Evolutionary conservation across 495 filamentous ascomycete species (phyloP).

Genomic region (Parmelia sp.): DNA sequence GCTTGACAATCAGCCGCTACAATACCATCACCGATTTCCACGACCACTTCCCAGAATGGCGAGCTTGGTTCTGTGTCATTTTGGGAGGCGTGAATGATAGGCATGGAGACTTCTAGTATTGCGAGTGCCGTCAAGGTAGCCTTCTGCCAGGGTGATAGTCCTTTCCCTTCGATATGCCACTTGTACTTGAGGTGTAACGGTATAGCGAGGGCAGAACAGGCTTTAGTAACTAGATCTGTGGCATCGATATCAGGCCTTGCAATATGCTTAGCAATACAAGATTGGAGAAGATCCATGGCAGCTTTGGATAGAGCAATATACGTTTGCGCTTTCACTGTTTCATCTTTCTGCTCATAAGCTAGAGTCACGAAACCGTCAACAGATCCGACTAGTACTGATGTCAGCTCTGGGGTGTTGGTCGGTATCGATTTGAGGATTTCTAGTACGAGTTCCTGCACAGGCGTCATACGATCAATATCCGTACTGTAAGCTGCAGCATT

Average conservation of each 20-base stretch:
- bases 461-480: constrained; percentile 78
- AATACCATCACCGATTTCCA: constrained; percentile 54
- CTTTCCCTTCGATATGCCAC: constrained; percentile 47
- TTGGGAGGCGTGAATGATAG: constrained; percentile 51
- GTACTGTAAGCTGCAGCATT: constrained; percentile 69
- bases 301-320: constrained; percentile 82
- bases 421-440: constrained; percentile 66
- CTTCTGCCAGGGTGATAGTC: constrained; percentile 68
- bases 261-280: constrained; percentile 56
- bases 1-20: constrained; percentile 48
- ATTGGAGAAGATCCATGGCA: constrained; percentile 62
- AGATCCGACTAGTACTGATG: constrained; percentile 59
- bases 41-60: constrained; percentile 53
- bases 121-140: constrained; percentile 63
- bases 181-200: constrained; percentile 72
- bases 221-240: constrained; percentile 52
- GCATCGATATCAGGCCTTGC: constrained; percentile 58
- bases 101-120: constrained; percentile 61
- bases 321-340: constrained; percentile 36
- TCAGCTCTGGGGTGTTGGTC: constrained; percentile 58
- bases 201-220: constrained; percentile 56
- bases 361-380: constrained; percentile 64
- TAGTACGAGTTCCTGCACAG: constrained; percentile 67
- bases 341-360: constrained; percentile 44
- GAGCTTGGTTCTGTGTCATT: constrained; percentile 41